Evolutionary conservation across 2,329 filamentous ascomycete genomes (phyloP).

Genomic region (Chaetomiaceae sp.): DNA sequence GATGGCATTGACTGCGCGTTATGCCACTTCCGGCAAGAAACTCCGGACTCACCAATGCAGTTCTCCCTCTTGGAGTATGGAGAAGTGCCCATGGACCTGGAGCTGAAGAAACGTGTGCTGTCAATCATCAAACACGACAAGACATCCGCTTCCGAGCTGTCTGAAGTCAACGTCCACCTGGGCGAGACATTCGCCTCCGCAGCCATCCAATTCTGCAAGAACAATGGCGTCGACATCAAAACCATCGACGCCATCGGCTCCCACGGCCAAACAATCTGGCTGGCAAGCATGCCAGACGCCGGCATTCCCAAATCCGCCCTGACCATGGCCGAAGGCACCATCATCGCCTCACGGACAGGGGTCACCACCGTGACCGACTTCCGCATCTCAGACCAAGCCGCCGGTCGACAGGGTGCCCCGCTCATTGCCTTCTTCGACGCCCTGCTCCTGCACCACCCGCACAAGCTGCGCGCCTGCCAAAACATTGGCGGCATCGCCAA

Average conservation of each 20-base stretch:
- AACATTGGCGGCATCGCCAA: constrained; percentile 58
- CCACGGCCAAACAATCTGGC: constrained; percentile 54
- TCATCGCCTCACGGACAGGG: constrained; percentile 49
- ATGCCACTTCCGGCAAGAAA: constrained; percentile 49
- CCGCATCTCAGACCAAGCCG: constrained; percentile 49
- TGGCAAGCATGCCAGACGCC: constrained; percentile 45
- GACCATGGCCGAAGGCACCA: constrained; percentile 51
- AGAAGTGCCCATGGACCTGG: constrained; percentile 47
- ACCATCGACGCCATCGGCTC: constrained; percentile 50
- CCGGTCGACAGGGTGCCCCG: constrained; percentile 49
- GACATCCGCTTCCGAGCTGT: constrained; percentile 47
- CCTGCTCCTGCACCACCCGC: constrained; percentile 49
- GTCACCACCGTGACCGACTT: constrained; percentile 56
- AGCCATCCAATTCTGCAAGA: constrained; percentile 42
- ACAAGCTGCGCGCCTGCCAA: constrained; percentile 51
- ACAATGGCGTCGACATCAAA: constrained; percentile 36
- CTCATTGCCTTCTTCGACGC: constrained; percentile 53
- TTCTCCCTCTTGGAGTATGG: constrained; percentile 52
- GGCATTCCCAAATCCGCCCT: constrained; percentile 42
- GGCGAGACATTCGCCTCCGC: constrained; percentile 51
- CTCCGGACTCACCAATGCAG: constrained; percentile 46
- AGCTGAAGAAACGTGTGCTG: constrained; percentile 51
- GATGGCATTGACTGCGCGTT: constrained; percentile 50
- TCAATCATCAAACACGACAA: constrained; percentile 49
- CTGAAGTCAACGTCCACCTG: constrained; percentile 51